Base-by-base conservation (phyloP, 495 filamentous ascomycete genomes). In the Aspergillus heteromorphus region DNA sequence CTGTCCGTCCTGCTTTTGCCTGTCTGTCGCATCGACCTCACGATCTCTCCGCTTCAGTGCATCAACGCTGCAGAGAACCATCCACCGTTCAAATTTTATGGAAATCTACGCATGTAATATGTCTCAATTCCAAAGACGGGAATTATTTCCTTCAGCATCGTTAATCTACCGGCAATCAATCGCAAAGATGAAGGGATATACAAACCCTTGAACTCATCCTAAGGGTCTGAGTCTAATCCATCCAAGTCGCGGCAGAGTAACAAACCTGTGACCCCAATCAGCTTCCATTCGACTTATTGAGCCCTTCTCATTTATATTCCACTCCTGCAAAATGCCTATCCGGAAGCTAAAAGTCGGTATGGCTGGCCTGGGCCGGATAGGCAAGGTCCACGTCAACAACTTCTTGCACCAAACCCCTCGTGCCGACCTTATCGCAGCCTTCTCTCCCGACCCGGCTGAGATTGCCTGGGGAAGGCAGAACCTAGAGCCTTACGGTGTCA, bases 301-400 rank as follows among this genome's bases (percentile, higher is more conserved):
- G 0, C 19, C 27, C 8, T 6, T 40, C 42, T 41, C 17, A 34
- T 20, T 19, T 42, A 10, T 38, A 11, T 40, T 25, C 18, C 27
- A n/a, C 48, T 31, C 53, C 13, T 50, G 11, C 11, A 14, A 20
- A 14, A 45, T 74, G 69, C 34, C 65, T 14, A 56, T 61, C 27
- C 56, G 63, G 40, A 74, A 66, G 40, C 66, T 76, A 55, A 60
- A 65, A 48, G 65, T 78, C 50, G 76, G 60, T 36, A 65, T 71
- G 55, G 73, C 72, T 18, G 77, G 77, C 54, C 70, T 80, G 20
- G 77, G 77, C 42, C 75, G 77, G 25, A 77, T 80, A 65, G 77
- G 75, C 21, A 72, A 73, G 51, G 59, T 72, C 27, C 77, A 80
- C 59, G 75, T 70, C 31, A 49, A 70, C 9, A 73, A 73, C 54